phyloP scores from a whole-genome alignment of 495 filamentous ascomycete genomes.

The Apodospora peruviana region DNA sequence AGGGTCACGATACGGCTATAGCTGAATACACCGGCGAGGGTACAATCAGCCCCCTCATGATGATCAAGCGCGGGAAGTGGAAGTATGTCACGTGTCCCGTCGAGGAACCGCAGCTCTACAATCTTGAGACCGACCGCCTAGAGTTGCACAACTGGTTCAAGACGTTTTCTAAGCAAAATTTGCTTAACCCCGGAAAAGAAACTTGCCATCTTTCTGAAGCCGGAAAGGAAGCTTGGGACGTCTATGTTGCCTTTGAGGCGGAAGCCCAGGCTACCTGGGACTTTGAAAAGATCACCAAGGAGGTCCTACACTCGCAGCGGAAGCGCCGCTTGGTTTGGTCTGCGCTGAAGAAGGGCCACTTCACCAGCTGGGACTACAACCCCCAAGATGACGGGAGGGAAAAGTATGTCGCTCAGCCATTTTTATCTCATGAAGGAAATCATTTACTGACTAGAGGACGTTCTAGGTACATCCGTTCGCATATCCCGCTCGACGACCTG shows the following conservation, averaged over 20 bases:
- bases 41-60: slow-evolving; percentile 78
- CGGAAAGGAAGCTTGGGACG: slow-evolving; percentile 38
- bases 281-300: slow-evolving; percentile 59
- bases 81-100: slow-evolving; percentile 79
- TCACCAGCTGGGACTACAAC: slow-evolving; percentile 72
- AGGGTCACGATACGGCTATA: slow-evolving; percentile 65
- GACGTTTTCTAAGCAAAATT: slow-evolving; percentile 12
- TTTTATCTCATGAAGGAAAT: no score
- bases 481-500: slow-evolving; percentile 62
- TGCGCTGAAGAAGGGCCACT: slow-evolving; percentile 64
- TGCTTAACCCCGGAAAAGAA: slow-evolving; percentile 19
- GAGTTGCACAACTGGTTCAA: slow-evolving; percentile 66
- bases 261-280: slow-evolving; percentile 70
- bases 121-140: slow-evolving; percentile 64
- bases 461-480: slow-evolving; percentile 58
- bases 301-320: slow-evolving; percentile 67
- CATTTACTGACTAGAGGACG: no score
- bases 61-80: slow-evolving; percentile 78
- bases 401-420: slow-evolving; percentile 49
- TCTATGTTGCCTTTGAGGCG: slow-evolving; percentile 55
- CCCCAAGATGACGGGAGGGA: slow-evolving; percentile 64
- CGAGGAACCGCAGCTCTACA: slow-evolving; percentile 74
- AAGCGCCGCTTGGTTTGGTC: slow-evolving; percentile 66
- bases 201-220: slow-evolving; percentile 20
- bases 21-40: slow-evolving; percentile 89